Conservation (phyloP, 495 filamentous ascomycete genomes). For the Daldinia caldariorum region DNA sequence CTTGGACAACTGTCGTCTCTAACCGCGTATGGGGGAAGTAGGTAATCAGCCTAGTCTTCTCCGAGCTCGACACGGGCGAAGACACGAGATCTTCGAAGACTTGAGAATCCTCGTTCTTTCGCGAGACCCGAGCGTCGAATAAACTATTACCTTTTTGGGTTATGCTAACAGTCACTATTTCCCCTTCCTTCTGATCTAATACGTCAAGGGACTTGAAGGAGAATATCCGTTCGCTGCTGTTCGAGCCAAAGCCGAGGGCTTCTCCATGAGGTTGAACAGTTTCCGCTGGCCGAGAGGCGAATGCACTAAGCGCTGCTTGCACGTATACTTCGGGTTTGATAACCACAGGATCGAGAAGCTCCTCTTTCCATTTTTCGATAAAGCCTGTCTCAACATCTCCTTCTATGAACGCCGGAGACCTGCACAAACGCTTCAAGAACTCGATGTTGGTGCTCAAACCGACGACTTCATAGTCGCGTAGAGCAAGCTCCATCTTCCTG, state of each 20-base stretch:
- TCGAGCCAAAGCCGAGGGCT: constrained; percentile 64
- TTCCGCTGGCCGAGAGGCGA: constrained; percentile 49
- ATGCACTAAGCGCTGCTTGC: constrained; percentile 82
- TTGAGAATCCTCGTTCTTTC: constrained; percentile 49
- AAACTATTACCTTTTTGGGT: constrained; percentile 68
- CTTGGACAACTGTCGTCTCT: constrained; percentile 79
- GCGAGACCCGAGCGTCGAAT: constrained; percentile 73
- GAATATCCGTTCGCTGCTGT: constrained; percentile 59
- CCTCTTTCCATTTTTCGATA: constrained; percentile 84
- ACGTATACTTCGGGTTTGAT: constrained; percentile 74
- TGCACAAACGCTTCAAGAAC: constrained; percentile 87
- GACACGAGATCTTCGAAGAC: constrained; percentile 58
- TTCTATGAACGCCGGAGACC: constrained; percentile 80
- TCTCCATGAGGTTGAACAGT: constrained; percentile 56
- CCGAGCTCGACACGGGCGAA: constrained; percentile 33
- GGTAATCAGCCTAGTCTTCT: constrained; percentile 57
- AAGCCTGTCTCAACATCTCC: constrained; percentile 96
- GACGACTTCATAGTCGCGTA: constrained; percentile 91
- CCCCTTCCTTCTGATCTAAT: constrained; percentile 55
- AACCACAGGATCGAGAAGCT: constrained; percentile 68
- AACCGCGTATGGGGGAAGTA: constrained; percentile 82
- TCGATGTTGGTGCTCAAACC: constrained; percentile 96
- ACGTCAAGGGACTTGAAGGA: constrained; percentile 62
- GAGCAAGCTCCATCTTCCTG: constrained; percentile 79
- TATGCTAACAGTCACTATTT: constrained; percentile 66